Evolutionary conservation across 345 rosid genomes (phyloP).

Genomic region (Orychophragmus violaceus): DNA sequence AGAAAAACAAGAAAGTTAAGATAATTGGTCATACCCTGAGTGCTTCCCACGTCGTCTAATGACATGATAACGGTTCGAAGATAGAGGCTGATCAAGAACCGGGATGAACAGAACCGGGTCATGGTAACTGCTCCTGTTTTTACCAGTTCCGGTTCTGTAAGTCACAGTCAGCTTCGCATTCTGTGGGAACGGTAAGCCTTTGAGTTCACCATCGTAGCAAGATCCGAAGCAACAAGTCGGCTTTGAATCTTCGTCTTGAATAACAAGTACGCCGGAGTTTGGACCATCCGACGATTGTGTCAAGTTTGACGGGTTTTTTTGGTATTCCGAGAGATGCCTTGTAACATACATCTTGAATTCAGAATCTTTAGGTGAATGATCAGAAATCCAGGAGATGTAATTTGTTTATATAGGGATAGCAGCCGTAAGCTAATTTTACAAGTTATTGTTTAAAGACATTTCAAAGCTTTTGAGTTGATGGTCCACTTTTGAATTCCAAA

Average conservation of each 20-base stretch:
- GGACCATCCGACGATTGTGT: constrained; percentile 39
- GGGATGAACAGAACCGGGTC: constrained; percentile 36
- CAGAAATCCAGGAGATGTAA: background rate
- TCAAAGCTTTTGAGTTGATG: background rate
- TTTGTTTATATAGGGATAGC: background rate
- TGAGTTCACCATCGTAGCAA: constrained; percentile 15
- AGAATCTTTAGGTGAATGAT: background rate
- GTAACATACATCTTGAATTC: constrained; percentile 24
- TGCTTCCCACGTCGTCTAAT: constrained; percentile 1
- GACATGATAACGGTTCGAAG: constrained; percentile 38
- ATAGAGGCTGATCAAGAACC: constrained; percentile 42
- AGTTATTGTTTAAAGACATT: background rate
- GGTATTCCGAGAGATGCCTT: constrained; percentile 37
- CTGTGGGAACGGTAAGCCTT: constrained; percentile 25
- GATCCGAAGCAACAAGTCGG: constrained; percentile 46
- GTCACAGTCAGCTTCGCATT: constrained; percentile 6
- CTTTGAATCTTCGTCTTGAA: constrained; percentile 51
- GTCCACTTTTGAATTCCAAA: background rate
- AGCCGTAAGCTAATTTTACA: background rate
- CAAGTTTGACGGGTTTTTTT: constrained; percentile 17
- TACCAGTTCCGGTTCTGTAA: background rate
- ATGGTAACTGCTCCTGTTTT: background rate
- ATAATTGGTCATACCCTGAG: constrained; percentile 3
- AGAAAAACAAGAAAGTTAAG: background rate
- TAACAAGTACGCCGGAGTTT: constrained; percentile 44